phyloP scores from a whole-genome alignment of 2,329 filamentous ascomycete species.

The Penicillium sp. region DNA sequence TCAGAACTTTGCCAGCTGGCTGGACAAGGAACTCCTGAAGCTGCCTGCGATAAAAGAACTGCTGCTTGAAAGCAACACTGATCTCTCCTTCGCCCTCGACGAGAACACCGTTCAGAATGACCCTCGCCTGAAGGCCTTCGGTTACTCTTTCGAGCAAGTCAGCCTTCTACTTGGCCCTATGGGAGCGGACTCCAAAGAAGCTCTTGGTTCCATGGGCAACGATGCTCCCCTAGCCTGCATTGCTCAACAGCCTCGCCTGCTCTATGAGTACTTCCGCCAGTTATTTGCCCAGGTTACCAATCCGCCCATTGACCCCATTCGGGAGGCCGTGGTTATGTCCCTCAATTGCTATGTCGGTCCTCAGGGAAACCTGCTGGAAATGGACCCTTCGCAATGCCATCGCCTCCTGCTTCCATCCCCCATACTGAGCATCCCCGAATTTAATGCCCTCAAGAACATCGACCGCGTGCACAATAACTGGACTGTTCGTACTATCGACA shows the following conservation, averaged over 20 bases:
- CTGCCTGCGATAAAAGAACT: conserved; percentile 67
- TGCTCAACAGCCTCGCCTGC: conserved; percentile 77
- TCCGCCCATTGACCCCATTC: conserved; percentile 92
- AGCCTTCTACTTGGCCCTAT: conserved; percentile 87
- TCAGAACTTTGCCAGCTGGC: conserved; percentile 81
- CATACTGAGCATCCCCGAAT: conserved; percentile 81
- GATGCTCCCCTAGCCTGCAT: conserved; percentile 89
- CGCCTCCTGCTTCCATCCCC: conserved; percentile 81
- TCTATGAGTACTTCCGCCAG: conserved; percentile 96
- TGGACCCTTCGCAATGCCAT: conserved; percentile 83
- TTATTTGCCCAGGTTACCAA: conserved; percentile 98
- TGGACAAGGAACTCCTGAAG: conserved; percentile 77
- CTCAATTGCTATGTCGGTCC: conserved; percentile 93
- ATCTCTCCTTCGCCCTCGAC: conserved; percentile 63
- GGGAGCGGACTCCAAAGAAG: conserved; percentile 96
- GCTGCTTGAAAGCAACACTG: conserved; percentile 50
- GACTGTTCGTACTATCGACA: conserved; percentile 84
- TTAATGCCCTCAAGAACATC: conserved; percentile 80
- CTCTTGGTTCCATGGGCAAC: conserved; percentile 95
- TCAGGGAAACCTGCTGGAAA: conserved; percentile 90
- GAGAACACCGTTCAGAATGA: conserved; percentile 73
- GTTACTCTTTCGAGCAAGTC: conserved; percentile 93
- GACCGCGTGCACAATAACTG: conserved; percentile 65
- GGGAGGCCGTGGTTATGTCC: conserved; percentile 97
- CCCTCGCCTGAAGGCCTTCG: conserved; percentile 75